These are phyloP conservation scores for Wakefieldia striispora DNA, from an alignment of 768 basidiomycete species.

Conservation along the genomic window DNA sequence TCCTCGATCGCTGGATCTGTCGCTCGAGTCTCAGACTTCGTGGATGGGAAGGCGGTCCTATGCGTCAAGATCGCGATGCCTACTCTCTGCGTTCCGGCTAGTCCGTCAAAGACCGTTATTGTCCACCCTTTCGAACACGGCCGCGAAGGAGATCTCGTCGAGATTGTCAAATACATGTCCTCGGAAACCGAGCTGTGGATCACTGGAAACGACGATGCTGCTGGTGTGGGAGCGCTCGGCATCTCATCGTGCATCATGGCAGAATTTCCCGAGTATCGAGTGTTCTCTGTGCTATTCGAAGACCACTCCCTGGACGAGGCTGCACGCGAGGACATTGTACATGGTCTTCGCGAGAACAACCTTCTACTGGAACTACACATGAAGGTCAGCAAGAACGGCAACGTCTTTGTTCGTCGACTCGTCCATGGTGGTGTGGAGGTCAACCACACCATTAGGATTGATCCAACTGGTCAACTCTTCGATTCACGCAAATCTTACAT, in stretches of 20 bases:
- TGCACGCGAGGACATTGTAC: slow-evolving; percentile 23
- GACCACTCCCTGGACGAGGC: slow-evolving; percentile 24
- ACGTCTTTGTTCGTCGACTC: slow-evolving; percentile 29
- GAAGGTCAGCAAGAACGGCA: slow-evolving; percentile 26
- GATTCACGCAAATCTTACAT: slow-evolving; percentile 28
- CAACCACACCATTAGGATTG: slow-evolving; percentile 27
- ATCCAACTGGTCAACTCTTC: slow-evolving; percentile 30
- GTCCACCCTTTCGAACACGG: slow-evolving; percentile 27
- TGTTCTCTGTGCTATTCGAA: slow-evolving; percentile 29
- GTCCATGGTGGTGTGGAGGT: slow-evolving; percentile 26
- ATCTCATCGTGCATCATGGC: slow-evolving; percentile 29
- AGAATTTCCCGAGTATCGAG: slow-evolving; percentile 29
- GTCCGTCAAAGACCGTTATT: slow-evolving; percentile 25
- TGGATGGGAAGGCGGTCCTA: slow-evolving; percentile 11
- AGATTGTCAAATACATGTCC: slow-evolving; percentile 24
- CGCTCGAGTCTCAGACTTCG: slow-evolving; percentile 11
- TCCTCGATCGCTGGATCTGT: slow-evolving; percentile 9
- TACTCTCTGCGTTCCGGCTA: slow-evolving; percentile 10
- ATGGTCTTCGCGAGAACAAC: slow-evolving; percentile 25
- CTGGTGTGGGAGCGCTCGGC: slow-evolving; percentile 30
- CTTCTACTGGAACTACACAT: slow-evolving; percentile 29
- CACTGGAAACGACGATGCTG: slow-evolving; percentile 29
- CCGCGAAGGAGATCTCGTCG: slow-evolving; percentile 26
- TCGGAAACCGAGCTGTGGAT: slow-evolving; percentile 29
- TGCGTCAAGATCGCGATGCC: slow-evolving; percentile 14